A percentile compares a stretch with the other conserved stretches of the same genome.
Conservation (phyloP, 2,329 filamentous ascomycete genomes). For the Erysiphe pulchra region DNA sequence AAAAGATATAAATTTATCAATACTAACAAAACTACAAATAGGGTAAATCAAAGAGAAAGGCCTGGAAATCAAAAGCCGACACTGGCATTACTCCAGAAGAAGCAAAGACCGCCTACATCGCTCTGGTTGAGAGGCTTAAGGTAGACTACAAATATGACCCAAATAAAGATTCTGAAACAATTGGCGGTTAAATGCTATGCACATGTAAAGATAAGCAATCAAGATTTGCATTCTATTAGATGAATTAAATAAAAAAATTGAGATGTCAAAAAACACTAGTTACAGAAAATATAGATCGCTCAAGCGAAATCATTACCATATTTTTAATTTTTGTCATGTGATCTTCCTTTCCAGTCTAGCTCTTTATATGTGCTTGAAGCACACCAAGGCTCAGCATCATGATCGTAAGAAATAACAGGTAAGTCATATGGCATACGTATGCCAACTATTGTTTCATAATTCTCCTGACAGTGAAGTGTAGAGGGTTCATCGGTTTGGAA, state of each 20-base stretch:
- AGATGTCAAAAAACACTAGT: too few relatives aligned
- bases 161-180: slow-evolving; percentile 34
- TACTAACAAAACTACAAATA: slow-evolving; percentile 2
- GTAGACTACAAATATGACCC: slow-evolving; percentile 38
- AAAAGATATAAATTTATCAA: not conserved
- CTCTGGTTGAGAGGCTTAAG: slow-evolving; percentile 47
- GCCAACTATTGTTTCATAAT: too few relatives aligned
- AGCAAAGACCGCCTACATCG: slow-evolving; percentile 56
- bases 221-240: too few relatives aligned
- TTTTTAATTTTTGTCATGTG: slow-evolving; percentile 2
- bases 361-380: slow-evolving; percentile 31
- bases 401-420: slow-evolving; percentile 39
- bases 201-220: not conserved
- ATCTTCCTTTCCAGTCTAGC: slow-evolving; percentile 23
- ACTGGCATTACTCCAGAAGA: slow-evolving; percentile 31
- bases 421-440: slow-evolving; percentile 48
- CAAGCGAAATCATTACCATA: not conserved
- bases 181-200: slow-evolving; percentile 15
- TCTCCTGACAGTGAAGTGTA: too few relatives aligned
- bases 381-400: slow-evolving; percentile 50
- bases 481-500: slow-evolving; percentile 18
- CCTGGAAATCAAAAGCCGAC: slow-evolving; percentile 49
- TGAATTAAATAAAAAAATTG: too few relatives aligned
- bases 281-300: too few relatives aligned
- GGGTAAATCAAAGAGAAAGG: slow-evolving; percentile 58